Evolutionary conservation across 2,329 filamentous ascomycete genomes (phyloP).

Genomic region (Ophiosphaerella narmari): DNA sequence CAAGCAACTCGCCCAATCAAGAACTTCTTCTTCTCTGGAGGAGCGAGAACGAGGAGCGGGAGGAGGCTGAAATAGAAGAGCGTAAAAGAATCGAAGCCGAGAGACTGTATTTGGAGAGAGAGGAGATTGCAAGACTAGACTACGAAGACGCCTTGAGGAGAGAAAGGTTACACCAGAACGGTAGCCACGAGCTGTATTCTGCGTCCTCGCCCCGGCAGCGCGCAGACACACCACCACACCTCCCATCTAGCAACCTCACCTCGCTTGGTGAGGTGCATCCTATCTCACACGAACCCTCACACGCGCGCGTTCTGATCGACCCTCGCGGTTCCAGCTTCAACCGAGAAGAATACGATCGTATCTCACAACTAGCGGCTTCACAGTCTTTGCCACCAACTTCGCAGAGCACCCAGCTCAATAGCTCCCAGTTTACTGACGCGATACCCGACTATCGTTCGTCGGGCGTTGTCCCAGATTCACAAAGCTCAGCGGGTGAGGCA

Average conservation of each 20-base stretch:
- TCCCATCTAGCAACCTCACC: not conserved
- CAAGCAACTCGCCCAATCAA: constrained; percentile 40
- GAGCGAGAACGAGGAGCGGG: constrained; percentile 5
- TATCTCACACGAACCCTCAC: constrained; percentile 7
- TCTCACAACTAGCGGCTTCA: constrained; percentile 20
- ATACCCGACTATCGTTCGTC: constrained; percentile 5
- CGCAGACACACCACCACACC: too few species aligned
- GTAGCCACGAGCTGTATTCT: constrained; percentile 14
- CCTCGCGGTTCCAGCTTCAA: constrained; percentile 21
- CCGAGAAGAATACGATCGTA: constrained; percentile 24
- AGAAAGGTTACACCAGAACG: too few species aligned
- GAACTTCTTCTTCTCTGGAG: constrained; percentile 41
- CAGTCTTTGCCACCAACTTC: not conserved
- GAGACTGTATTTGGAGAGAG: too few species aligned
- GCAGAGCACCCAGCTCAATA: constrained; percentile 19
- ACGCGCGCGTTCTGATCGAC: constrained; percentile 16
- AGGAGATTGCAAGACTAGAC: too few species aligned
- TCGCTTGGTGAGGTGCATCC: constrained; percentile 3
- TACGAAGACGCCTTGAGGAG: too few species aligned
- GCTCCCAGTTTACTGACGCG: constrained; percentile 16
- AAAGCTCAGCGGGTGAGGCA: constrained; percentile 24
- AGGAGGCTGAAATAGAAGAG: not conserved
- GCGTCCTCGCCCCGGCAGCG: too few species aligned
- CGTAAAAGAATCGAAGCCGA: too few species aligned
- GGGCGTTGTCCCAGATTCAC: constrained; percentile 35